Base-by-base conservation (phyloP, 2,329 filamentous ascomycete species). In the Shiraia sp. region DNA sequence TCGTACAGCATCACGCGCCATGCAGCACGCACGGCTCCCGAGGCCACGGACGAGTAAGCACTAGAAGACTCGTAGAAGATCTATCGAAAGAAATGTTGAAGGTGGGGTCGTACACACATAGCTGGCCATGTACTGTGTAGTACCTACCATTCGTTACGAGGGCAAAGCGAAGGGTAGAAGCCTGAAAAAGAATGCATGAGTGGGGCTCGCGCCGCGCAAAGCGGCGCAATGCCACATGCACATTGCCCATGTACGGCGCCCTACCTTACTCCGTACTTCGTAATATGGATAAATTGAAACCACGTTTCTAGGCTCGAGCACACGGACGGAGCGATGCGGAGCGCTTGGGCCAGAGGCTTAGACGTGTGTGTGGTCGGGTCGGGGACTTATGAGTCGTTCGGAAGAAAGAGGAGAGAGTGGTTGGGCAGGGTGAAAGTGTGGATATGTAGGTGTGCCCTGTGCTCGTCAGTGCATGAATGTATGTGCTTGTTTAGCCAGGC, bases 41-140 rank as follows among this genome's bases (percentile, higher is more conserved):
- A 47, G 19, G 40, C 35, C 36, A 49, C 40, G 51, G 46, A 32
- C 47, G 34, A 26, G 39, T 51, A 43, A 53, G 49, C 49, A 33
- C 49, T 55, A 55, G 51, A 54, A 54, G 42, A 31, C n/a, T 26
- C 38, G 42, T 41, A 44, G 51, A 55, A 55, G 42, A 45, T 51
- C 41, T 46, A 29, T 48, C 43, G 49, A 55, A 53, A 40, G 30
- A 25, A 35, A 15, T 32, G 32, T 34, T 22, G 42, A 34, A 33
- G 16, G 40, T 19, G 49, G 37, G 49, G 43, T 43, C 40, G 22
- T n/a, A 22, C 9, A 14, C 14, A 15, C 22, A 13, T 26, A 9
- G n/a, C n/a, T n/a, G n/a, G n/a, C n/a, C n/a, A n/a, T n/a, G n/a
- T n/a, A n/a, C n/a, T n/a, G n/a, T n/a, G n/a, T n/a, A n/a, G n/a